Conservation (phyloP, 495 filamentous ascomycete species). For the Aspergillus haitiensis region DNA sequence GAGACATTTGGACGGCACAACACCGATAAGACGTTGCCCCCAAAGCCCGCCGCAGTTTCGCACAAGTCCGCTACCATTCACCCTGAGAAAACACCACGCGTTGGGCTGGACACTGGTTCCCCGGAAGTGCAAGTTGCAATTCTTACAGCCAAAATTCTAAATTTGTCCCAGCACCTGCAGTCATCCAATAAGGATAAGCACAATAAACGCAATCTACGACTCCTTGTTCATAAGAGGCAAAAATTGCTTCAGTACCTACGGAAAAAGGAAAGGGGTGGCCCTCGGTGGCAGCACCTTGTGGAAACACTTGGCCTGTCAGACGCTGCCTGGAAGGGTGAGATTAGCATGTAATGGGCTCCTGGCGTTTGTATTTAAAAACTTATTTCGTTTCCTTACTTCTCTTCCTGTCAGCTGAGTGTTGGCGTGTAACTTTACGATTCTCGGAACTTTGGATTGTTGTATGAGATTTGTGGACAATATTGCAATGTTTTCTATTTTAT, state of each 20-base stretch:
- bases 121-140: slow-evolving; percentile 98
- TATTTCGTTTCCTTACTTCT: slow-evolving; percentile 15
- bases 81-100: slow-evolving; percentile 60
- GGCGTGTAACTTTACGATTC: slow-evolving; percentile 26
- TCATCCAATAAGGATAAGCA: slow-evolving; percentile 71
- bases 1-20: slow-evolving; percentile 86
- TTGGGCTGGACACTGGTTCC: slow-evolving; percentile 87
- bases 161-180: slow-evolving; percentile 63
- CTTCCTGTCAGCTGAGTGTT: slow-evolving; percentile 15
- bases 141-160: slow-evolving; percentile 88
- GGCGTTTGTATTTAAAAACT: slow-evolving; percentile 19
- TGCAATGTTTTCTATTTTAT: background rate
- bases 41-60: slow-evolving; percentile 46
- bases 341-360: slow-evolving; percentile 59
- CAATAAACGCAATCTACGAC: slow-evolving; percentile 84
- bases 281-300: slow-evolving; percentile 82
- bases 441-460: slow-evolving; percentile 6
- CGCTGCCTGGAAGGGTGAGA: slow-evolving; percentile 82
- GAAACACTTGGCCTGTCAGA: slow-evolving; percentile 81
- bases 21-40: slow-evolving; percentile 69
- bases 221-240: slow-evolving; percentile 86
- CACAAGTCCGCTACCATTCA: slow-evolving; percentile 30
- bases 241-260: slow-evolving; percentile 83
- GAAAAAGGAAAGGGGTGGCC: slow-evolving; percentile 84
- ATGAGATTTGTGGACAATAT: background rate